Conservation (phyloP, 306 rosid genomes). For the Inga oerstediana region DNA sequence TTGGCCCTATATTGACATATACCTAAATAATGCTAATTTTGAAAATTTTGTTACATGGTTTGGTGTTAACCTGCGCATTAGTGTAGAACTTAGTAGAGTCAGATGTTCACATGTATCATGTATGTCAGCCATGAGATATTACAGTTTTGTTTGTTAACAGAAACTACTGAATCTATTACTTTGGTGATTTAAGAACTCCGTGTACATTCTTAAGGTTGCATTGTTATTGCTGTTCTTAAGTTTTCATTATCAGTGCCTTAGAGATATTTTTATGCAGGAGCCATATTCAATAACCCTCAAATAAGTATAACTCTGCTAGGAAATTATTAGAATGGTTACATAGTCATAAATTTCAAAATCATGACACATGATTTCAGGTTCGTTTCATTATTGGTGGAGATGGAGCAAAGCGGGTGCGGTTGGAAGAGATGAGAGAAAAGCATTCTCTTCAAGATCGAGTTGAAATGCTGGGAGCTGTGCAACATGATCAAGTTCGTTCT, state of each 20-base stretch:
- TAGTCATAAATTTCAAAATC: slow-evolving; percentile 27
- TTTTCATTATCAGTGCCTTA: slow-evolving; percentile 10
- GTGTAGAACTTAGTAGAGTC: background rate
- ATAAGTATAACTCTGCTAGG: background rate
- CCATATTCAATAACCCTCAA: background rate
- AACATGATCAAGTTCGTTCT: slow-evolving; percentile 76
- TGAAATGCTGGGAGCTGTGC: slow-evolving; percentile 93
- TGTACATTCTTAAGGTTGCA: background rate
- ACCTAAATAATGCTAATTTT: background rate
- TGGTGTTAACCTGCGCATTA: background rate
- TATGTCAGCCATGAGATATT: background rate
- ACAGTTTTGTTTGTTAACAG: background rate
- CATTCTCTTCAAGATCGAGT: slow-evolving; percentile 95
- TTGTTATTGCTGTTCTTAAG: slow-evolving; percentile 7
- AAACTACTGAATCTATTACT: background rate
- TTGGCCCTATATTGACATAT: background rate
- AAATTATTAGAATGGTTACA: slow-evolving; percentile 4
- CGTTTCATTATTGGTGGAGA: slow-evolving; percentile 91
- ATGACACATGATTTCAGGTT: slow-evolving; percentile 57
- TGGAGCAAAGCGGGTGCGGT: slow-evolving; percentile 91
- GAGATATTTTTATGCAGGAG: slow-evolving; percentile 16
- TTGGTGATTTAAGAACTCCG: background rate
- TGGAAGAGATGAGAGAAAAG: slow-evolving; percentile 97
- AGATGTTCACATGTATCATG: background rate
- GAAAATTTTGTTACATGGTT: background rate